Conservation (phyloP, 495 filamentous ascomycete species). For the Xylaria telfairii region DNA sequence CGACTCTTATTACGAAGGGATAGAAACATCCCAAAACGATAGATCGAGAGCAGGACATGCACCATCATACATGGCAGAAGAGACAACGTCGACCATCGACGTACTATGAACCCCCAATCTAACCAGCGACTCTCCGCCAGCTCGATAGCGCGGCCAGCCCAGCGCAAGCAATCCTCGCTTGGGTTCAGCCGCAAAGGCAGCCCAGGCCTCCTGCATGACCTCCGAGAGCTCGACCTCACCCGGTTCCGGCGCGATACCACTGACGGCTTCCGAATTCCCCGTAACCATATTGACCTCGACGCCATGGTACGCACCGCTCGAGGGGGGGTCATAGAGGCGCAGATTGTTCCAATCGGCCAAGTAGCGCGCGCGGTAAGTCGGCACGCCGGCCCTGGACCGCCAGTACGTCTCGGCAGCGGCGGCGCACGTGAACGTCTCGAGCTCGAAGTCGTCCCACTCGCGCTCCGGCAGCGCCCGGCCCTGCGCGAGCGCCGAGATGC, state of each 20-base stretch:
- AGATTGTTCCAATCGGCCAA: conserved; percentile 53
- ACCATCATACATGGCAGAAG: conserved; percentile 1
- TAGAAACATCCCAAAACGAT: conserved; percentile 3
- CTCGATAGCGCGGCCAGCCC: conserved; percentile 3
- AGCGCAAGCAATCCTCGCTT: conserved; percentile 34
- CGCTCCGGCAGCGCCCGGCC: conserved; percentile 35
- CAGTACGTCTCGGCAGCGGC: conserved; percentile 35
- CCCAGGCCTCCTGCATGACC: conserved; percentile 52
- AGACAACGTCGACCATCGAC: conserved; percentile 7
- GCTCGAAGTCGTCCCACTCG: conserved; percentile 39
- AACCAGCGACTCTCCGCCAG: conserved; percentile 4
- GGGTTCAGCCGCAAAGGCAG: conserved; percentile 51
- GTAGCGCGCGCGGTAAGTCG: conserved; percentile 53
- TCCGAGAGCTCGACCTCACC: background rate
- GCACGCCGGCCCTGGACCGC: conserved; percentile 38
- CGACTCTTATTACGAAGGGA: background rate
- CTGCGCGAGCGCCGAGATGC: conserved; percentile 36
- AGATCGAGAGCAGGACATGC: conserved; percentile 2
- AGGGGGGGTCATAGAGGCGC: conserved; percentile 43
- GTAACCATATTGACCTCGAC: conserved; percentile 57
- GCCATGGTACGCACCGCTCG: conserved; percentile 59
- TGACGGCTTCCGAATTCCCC: conserved; percentile 47
- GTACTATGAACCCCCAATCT: conserved; percentile 2
- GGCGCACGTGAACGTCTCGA: conserved; percentile 52
- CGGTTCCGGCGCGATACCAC: conserved; percentile 40